phyloP scores from a whole-genome alignment of 108 stramenopile genomes.

The Tribonema minus region DNA sequence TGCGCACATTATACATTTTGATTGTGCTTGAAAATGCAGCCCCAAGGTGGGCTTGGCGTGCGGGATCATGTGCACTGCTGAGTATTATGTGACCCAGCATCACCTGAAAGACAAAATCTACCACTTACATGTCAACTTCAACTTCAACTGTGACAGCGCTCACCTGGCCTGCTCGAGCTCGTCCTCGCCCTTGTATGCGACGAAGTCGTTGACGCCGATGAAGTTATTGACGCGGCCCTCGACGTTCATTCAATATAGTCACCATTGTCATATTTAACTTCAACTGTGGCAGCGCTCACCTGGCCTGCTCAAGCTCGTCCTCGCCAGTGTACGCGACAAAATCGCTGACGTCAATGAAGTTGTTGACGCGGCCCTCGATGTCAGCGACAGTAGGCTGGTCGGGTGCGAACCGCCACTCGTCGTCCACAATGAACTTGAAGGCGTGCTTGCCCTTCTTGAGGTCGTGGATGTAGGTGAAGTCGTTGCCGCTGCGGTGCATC shows the following conservation, averaged over 20 bases:
- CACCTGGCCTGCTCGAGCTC: slow-evolving; percentile 64
- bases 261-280: too few relatives aligned
- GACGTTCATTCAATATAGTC: too few relatives aligned
- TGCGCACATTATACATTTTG: not conserved
- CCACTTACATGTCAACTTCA: too few relatives aligned
- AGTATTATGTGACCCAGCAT: too few relatives aligned
- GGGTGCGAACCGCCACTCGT: slow-evolving; percentile 84
- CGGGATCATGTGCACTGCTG: not conserved
- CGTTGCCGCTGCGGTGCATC: slow-evolving; percentile 99
- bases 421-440: slow-evolving; percentile 99
- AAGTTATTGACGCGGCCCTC: slow-evolving; percentile 98
- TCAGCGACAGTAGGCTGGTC: slow-evolving; percentile 97
- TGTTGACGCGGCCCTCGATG: slow-evolving; percentile 95
- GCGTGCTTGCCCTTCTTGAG: slow-evolving; percentile 70
- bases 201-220: slow-evolving; percentile 95
- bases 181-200: slow-evolving; percentile 83
- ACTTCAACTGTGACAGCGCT: too few relatives aligned
- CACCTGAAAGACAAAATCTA: too few relatives aligned
- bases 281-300: too few relatives aligned
- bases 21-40: not conserved
- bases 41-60: not conserved
- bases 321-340: slow-evolving; percentile 93
- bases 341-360: slow-evolving; percentile 97
- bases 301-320: slow-evolving; percentile 62
- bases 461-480: slow-evolving; percentile 98